phyloP scores from a whole-genome alignment of 176 grass and related monocot species.

The Elaeis guineensis region DNA sequence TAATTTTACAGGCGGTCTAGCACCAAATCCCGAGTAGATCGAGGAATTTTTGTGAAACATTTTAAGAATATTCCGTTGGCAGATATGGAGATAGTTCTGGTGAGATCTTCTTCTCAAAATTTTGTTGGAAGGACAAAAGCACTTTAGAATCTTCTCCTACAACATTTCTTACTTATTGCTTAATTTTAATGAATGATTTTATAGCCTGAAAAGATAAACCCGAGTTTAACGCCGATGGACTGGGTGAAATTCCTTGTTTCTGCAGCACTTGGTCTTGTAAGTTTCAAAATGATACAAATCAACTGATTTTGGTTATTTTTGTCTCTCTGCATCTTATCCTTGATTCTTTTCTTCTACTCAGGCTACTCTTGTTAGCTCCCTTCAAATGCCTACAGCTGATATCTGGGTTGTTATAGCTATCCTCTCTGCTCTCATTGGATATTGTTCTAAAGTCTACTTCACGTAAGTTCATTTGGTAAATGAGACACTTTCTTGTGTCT shows the following conservation, averaged over 20 bases:
- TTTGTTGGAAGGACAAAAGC: no score
- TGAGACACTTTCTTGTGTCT: no score
- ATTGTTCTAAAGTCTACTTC: conserved; percentile 90
- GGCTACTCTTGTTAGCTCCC: conserved; percentile 75
- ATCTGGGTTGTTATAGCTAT: conserved; percentile 73
- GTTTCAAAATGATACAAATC: conserved; percentile 1
- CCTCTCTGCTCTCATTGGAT: conserved; percentile 78
- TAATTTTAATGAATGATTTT: conserved; percentile 29
- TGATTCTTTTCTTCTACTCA: conserved; percentile 19
- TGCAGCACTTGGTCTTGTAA: conserved; percentile 80
- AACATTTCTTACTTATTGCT: background rate
- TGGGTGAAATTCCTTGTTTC: conserved; percentile 94
- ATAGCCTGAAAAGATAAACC: conserved; percentile 98
- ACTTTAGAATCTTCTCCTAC: no score
- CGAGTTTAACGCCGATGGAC: conserved; percentile 96
- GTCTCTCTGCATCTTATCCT: conserved; percentile 4
- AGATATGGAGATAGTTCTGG: conserved; percentile 95
- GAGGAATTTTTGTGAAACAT: conserved; percentile 86
- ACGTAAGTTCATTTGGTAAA: conserved; percentile 36
- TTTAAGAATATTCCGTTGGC: conserved; percentile 95
- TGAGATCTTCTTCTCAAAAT: conserved; percentile 20
- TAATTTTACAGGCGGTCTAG: conserved; percentile 40
- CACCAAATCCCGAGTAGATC: conserved; percentile 40
- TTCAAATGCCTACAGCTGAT: conserved; percentile 96
- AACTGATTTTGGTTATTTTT: background rate